These are phyloP conservation scores for Solanum sparsipilum DNA, from an alignment of 257 asterid genomes.

Conservation along the genomic window DNA sequence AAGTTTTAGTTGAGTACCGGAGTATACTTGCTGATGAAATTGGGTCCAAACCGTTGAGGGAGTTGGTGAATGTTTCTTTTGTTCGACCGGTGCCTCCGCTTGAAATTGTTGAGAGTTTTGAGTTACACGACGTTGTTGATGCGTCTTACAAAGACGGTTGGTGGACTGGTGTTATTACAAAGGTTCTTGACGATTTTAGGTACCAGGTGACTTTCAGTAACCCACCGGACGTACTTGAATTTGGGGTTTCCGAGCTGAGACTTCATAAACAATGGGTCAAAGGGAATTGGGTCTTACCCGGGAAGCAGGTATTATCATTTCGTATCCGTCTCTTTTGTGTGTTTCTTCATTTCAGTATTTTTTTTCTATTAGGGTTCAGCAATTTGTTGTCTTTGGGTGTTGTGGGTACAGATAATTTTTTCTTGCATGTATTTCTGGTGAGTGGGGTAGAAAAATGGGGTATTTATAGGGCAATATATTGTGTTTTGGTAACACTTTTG, in stretches of 20 bases:
- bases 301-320: constrained; percentile 31
- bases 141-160: constrained; percentile 55
- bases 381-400: background rate
- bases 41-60: constrained; percentile 25
- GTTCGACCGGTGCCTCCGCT: constrained; percentile 48
- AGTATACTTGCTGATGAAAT: constrained; percentile 26
- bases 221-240: constrained; percentile 52
- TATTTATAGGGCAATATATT: background rate
- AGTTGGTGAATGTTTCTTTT: constrained; percentile 16
- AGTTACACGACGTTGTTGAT: constrained; percentile 43
- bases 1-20: constrained; percentile 35
- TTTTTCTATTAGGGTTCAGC: background rate
- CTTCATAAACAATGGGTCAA: constrained; percentile 56
- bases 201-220: constrained; percentile 30
- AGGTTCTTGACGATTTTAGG: constrained; percentile 13
- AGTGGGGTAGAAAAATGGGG: background rate
- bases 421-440: background rate
- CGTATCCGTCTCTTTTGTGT: background rate
- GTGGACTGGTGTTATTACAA: constrained; percentile 49
- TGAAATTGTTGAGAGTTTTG: constrained; percentile 6
- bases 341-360: background rate
- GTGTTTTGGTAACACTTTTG: background rate
- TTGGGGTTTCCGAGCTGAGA: constrained; percentile 41
- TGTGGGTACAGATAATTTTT: background rate
- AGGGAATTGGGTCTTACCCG: constrained; percentile 46